Percentiles rank a stretch among this genome's conserved stretches.
Conservation (phyloP, 495 filamentous ascomycete genomes). For the Oleoguttula mirabilis region DNA sequence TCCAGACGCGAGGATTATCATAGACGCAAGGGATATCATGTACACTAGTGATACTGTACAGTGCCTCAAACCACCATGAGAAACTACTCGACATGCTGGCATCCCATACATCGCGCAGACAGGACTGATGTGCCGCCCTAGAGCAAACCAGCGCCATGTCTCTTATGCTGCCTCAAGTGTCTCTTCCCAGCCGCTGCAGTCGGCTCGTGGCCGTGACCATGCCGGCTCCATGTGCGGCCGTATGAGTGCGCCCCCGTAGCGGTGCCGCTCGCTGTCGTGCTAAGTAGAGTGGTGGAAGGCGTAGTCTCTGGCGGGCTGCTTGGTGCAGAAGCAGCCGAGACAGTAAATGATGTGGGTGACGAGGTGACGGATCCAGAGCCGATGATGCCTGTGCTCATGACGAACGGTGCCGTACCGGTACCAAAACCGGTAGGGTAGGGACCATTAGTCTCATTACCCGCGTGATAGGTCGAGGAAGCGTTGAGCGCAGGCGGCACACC, state of each 20-base stretch:
- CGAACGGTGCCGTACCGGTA: neutral
- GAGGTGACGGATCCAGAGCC: neutral
- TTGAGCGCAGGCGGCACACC: neutral
- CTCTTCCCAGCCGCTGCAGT: neutral
- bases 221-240: neutral
- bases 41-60: too few relatives aligned
- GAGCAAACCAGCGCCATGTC: slow-evolving; percentile 2
- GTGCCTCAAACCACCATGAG: too few relatives aligned
- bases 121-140: too few relatives aligned
- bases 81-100: too few relatives aligned
- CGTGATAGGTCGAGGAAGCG: neutral
- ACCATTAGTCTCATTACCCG: neutral
- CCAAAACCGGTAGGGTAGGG: neutral
- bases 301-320: slow-evolving; percentile 8
- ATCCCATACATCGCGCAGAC: too few relatives aligned
- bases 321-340: neutral
- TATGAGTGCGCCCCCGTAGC: neutral
- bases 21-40: too few relatives aligned
- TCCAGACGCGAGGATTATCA: too few relatives aligned
- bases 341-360: neutral
- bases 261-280: too few relatives aligned
- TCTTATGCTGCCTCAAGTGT: slow-evolving; percentile 7
- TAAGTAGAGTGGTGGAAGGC: neutral
- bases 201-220: neutral
- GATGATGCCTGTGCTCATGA: neutral